Conservation (phyloP, 768 basidiomycete genomes). For the Amanita fuliginea region DNA sequence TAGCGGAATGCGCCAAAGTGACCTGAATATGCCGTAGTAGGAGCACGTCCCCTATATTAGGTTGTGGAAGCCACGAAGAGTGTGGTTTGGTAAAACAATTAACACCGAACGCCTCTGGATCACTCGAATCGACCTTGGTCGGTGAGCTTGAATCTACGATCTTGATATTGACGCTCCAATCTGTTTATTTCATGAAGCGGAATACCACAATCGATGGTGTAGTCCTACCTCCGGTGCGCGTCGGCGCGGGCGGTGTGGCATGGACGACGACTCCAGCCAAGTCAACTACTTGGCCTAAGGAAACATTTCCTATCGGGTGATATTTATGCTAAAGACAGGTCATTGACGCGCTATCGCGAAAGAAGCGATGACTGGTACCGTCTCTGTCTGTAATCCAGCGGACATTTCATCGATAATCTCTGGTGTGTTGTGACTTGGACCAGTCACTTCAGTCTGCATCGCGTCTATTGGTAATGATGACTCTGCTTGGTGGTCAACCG, state of each 20-base stretch:
- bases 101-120: conserved; percentile 19
- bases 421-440: too few relatives aligned
- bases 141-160: conserved; percentile 44
- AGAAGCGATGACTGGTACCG: background rate
- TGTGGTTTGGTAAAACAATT: conserved; percentile 43
- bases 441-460: too few relatives aligned
- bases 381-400: background rate
- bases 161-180: conserved; percentile 30
- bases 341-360: background rate
- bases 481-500: background rate
- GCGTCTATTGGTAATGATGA: background rate
- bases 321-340: background rate
- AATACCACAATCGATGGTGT: background rate
- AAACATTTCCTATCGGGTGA: conserved; percentile 10
- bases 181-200: conserved; percentile 19
- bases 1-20: background rate
- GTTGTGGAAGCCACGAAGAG: conserved; percentile 38
- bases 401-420: background rate
- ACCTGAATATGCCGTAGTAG: conserved; percentile 44
- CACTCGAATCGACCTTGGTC: conserved; percentile 14
- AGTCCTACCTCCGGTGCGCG: conserved; percentile 15
- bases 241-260: conserved; percentile 9
- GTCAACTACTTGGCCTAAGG: conserved; percentile 9
- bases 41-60: conserved; percentile 36
- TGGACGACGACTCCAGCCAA: conserved; percentile 16